Base-by-base conservation (phyloP, 2,329 filamentous ascomycete genomes). In the Neopestalotiopsis sp. region DNA sequence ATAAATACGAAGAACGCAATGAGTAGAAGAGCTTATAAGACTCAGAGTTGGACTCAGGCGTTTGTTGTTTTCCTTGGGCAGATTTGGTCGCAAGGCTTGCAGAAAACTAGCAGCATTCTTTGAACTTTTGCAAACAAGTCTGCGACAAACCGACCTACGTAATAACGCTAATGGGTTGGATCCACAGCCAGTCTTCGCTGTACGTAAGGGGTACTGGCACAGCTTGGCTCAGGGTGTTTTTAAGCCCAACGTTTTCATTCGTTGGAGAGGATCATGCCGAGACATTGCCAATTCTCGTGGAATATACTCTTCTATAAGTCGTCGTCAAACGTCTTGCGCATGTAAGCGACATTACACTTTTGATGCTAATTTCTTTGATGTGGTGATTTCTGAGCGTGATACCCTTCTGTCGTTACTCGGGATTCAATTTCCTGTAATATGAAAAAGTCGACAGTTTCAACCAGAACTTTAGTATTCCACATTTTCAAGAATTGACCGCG, bases 1-100 rank as follows among this genome's bases (percentile, higher is more conserved):
- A 38, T 38, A 3, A 38, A 38, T 38, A 7, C 2, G 6, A 38
- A 38, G 34, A 38, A 7, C 10, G 10, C 6, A 38, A 38, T 38
- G 24, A 28, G 24, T 9, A 7, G 34, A 10, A 10, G 34, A 38
- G 34, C 34, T 38, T 38, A 10, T 7, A 10, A 7, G 10, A 38
- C 6, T 38, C 34, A 38, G n/a, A 53, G 20, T 17, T 53, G 17
- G 45, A 53, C n/a, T 53, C 45, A 53, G 6, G 3, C 45, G 45
- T 53, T 53, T 53, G 45, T 53, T 53, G 45, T 53, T 53, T 53
- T 53, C 45, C 20, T 53, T 53, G 45, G 42, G n/a, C 45, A 53
- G 45, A 53, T 20, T 53, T 20, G 9, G 42, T 49, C 14, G 42
- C 42, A 49, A 49, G 42, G 17, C 45, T 53, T n/a, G 45, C 34